These are phyloP conservation scores for Tylopilus sp. DNA, from an alignment of 1,284 basidiomycete genomes.

Conservation along the genomic window DNA sequence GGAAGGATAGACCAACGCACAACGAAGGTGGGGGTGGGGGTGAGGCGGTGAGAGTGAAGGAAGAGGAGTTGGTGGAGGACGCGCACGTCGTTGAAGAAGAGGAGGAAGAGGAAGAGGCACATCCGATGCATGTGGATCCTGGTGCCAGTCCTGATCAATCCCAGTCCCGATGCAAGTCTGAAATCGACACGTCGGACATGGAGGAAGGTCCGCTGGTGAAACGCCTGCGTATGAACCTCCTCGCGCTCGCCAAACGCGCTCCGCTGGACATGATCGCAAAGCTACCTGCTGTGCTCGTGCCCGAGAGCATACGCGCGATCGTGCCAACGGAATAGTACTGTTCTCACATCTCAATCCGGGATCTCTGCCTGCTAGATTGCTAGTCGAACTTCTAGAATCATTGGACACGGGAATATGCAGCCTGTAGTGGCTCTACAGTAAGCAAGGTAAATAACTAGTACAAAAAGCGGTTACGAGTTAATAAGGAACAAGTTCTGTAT, in stretches of 20 bases:
- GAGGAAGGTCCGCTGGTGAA: constrained; percentile 49
- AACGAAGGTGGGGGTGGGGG: constrained; percentile 36
- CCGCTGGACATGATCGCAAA: constrained; percentile 66
- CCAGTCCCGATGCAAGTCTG: background rate
- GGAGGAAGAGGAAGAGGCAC: constrained; percentile 10
- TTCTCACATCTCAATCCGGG: background rate
- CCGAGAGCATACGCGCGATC: constrained; percentile 57
- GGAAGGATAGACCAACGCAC: no score
- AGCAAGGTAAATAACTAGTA: constrained; percentile 15
- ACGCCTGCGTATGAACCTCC: constrained; percentile 61
- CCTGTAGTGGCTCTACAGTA: constrained; percentile 12
- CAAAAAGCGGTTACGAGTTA: constrained; percentile 5
- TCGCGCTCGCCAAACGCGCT: constrained; percentile 69
- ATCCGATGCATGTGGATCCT: constrained; percentile 27
- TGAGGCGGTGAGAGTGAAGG: constrained; percentile 28
- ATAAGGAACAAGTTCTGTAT: background rate
- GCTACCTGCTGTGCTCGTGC: constrained; percentile 62
- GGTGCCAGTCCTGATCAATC: constrained; percentile 4
- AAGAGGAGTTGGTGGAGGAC: constrained; percentile 12
- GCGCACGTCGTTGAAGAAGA: background rate
- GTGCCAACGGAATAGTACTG: constrained; percentile 41
- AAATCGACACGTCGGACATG: background rate
- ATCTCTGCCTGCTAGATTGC: background rate
- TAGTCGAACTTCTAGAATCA: constrained; percentile 2
- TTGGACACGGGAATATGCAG: constrained; percentile 3